phyloP scores from a whole-genome alignment of 306 rosid genomes.

The Pyrus bretschneideri region DNA sequence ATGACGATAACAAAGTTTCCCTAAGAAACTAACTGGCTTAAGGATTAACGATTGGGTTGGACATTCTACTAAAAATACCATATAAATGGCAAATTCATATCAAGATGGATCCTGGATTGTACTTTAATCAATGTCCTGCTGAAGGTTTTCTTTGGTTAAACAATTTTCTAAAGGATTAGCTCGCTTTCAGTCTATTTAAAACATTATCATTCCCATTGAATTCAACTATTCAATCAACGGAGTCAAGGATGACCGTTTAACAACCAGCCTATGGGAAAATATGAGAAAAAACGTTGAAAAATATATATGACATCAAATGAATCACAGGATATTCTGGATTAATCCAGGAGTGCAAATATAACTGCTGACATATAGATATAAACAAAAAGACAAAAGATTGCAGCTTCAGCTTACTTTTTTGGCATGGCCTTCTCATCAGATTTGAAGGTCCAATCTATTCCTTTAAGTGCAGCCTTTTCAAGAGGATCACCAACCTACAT shows the following conservation, averaged over 20 bases:
- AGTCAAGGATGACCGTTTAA: background rate
- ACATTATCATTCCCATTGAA: background rate
- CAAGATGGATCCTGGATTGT: background rate
- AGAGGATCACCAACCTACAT: conserved; percentile 98
- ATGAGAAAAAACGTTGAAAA: background rate
- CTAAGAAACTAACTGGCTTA: background rate
- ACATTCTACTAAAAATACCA: background rate
- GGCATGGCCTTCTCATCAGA: conserved; percentile 97
- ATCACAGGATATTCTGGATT: background rate
- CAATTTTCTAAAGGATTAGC: background rate
- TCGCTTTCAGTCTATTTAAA: background rate
- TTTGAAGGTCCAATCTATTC: conserved; percentile 90
- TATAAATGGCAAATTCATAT: background rate
- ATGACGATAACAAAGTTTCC: background rate
- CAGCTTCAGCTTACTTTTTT: conserved; percentile 58
- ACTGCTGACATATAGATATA: background rate
- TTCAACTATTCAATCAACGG: background rate
- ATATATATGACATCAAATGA: background rate
- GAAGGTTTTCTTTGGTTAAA: background rate
- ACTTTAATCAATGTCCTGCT: background rate
- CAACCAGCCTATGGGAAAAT: background rate
- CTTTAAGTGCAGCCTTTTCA: conserved; percentile 96
- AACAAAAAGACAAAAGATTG: background rate
- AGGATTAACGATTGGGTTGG: background rate
- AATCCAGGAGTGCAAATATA: background rate